Percentiles rank a stretch among this genome's conserved stretches.
Evolutionary conservation across 352 stramenopile genomes (phyloP).

Genomic region (Plasmopara muralis): DNA sequence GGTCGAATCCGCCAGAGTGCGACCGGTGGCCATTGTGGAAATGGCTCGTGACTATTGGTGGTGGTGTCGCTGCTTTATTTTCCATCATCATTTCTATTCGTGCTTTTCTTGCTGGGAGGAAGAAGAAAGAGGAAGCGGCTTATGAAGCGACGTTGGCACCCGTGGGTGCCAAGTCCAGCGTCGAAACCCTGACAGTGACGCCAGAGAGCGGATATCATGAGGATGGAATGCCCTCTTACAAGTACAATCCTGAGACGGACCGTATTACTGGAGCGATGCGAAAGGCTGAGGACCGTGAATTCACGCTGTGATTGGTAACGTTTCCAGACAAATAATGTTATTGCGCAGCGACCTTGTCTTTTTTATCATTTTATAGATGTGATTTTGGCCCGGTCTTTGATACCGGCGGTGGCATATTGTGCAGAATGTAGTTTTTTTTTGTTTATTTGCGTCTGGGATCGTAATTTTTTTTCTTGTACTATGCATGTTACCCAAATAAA

Average conservation of each 20-base stretch:
- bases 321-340: slow-evolving; percentile 22
- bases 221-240: slow-evolving; percentile 16
- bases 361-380: slow-evolving; percentile 6
- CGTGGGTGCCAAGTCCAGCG: slow-evolving; percentile 20
- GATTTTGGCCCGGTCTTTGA: slow-evolving; percentile 6
- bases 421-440: slow-evolving; percentile 7
- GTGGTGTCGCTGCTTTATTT: slow-evolving; percentile 50
- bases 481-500: too few relatives aligned
- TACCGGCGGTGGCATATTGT: slow-evolving; percentile 5
- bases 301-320: slow-evolving; percentile 21
- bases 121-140: slow-evolving; percentile 27
- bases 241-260: slow-evolving; percentile 25
- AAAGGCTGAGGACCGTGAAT: slow-evolving; percentile 32
- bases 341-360: slow-evolving; percentile 11
- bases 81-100: slow-evolving; percentile 50
- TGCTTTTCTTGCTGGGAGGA: slow-evolving; percentile 34
- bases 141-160: slow-evolving; percentile 11
- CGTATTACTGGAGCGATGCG: slow-evolving; percentile 8
- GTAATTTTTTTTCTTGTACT: too few relatives aligned
- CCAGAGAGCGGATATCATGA: slow-evolving; percentile 22
- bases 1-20: slow-evolving; percentile 48
- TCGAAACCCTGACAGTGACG: slow-evolving; percentile 32
- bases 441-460: not conserved
- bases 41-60: slow-evolving; percentile 47
- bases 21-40: slow-evolving; percentile 48